These are phyloP conservation scores for Mucor piriformis DNA, from an alignment of 371 early-diverging fungal species.

Conservation along the genomic window DNA sequence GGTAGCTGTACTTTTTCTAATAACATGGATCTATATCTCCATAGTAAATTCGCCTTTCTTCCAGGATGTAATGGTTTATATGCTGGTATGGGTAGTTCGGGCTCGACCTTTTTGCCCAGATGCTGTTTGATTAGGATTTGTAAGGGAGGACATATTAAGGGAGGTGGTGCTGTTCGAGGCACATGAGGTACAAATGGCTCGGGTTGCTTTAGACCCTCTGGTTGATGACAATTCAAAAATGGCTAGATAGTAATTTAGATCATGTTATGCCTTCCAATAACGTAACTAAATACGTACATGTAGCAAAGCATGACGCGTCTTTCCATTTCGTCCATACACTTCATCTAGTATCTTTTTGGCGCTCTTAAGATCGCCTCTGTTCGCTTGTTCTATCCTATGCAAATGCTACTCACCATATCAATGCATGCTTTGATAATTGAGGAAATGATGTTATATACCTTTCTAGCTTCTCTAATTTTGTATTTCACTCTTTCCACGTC, in stretches of 20 bases:
- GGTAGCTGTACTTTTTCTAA: conserved; percentile 28
- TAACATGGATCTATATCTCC: conserved; percentile 43
- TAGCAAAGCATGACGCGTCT: conserved; percentile 34
- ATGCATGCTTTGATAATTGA: background rate
- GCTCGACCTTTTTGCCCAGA: conserved; percentile 31
- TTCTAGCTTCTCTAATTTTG: conserved; percentile 41
- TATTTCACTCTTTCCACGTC: conserved; percentile 37
- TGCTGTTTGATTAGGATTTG: conserved; percentile 18
- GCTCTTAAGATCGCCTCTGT: conserved; percentile 33
- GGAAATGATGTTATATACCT: conserved; percentile 30
- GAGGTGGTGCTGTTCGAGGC: conserved; percentile 51
- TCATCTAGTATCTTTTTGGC: conserved; percentile 37
- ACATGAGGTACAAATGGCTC: conserved; percentile 41
- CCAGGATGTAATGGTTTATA: conserved; percentile 51
- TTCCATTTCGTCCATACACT: conserved; percentile 48
- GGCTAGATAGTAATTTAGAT: conserved; percentile 22
- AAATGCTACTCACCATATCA: conserved; percentile 20
- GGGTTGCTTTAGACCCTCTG: conserved; percentile 17
- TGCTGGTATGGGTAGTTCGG: conserved; percentile 35
- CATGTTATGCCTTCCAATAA: background rate
- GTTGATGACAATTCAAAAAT: conserved; percentile 28
- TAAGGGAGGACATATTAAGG: conserved; percentile 36
- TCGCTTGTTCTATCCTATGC: conserved; percentile 41
- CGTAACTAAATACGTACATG: conserved; percentile 22
- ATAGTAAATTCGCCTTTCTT: conserved; percentile 46